phyloP scores from a whole-genome alignment of 768 basidiomycete genomes.

The Coprinopsis strossmayeri region DNA sequence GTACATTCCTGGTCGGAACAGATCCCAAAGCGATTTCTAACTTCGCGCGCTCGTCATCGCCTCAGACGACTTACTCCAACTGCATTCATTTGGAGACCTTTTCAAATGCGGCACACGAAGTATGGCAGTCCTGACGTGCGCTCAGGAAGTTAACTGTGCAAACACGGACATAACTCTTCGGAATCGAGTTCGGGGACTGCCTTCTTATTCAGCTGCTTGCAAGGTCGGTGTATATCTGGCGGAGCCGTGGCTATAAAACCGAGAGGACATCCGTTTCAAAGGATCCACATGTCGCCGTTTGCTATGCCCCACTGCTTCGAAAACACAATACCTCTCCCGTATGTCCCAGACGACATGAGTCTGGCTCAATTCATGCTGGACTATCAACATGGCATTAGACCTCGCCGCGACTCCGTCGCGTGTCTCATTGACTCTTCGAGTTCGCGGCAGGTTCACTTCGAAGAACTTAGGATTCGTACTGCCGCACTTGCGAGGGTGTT shows the following conservation, averaged over 20 bases:
- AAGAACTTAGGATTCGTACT: slow-evolving; percentile 17
- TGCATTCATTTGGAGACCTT: no score
- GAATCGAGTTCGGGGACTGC: background rate
- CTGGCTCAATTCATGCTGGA: slow-evolving; percentile 54
- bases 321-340: slow-evolving; percentile 23
- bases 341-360: slow-evolving; percentile 50
- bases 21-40: background rate
- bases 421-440: slow-evolving; percentile 39
- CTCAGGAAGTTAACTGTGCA: background rate
- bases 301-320: slow-evolving; percentile 23
- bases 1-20: background rate
- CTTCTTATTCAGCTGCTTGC: background rate
- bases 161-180: slow-evolving; percentile 3
- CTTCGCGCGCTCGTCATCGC: no score
- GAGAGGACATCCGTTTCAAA: background rate
- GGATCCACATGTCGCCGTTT: slow-evolving; percentile 3
- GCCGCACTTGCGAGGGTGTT: slow-evolving; percentile 31
- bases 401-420: slow-evolving; percentile 29
- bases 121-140: background rate
- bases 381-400: slow-evolving; percentile 36
- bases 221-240: background rate
- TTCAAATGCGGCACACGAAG: background rate
- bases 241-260: background rate
- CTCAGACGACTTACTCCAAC: no score
- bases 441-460: background rate